Evolutionary conservation across 192 early-diverging fungal species (phyloP).

Genomic region (Rhizoclosmatium sp.): DNA sequence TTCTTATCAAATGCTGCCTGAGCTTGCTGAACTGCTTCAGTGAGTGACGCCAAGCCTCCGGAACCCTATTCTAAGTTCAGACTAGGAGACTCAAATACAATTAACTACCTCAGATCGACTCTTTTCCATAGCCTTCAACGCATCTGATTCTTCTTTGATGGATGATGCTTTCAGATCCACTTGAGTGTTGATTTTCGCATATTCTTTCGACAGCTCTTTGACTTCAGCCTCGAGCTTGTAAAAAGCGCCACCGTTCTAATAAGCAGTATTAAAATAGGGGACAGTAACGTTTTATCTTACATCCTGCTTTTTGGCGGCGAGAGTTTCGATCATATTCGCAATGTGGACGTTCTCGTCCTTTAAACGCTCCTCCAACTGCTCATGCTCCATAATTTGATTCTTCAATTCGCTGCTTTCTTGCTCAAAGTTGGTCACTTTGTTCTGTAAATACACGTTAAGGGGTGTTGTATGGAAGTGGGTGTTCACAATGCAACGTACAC

Average conservation of each 20-base stretch:
- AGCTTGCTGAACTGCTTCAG: not conserved
- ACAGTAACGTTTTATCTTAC: not conserved
- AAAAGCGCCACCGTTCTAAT: constrained; percentile 52
- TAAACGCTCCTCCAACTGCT: constrained; percentile 61
- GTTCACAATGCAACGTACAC: constrained; percentile 33
- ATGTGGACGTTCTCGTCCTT: constrained; percentile 73
- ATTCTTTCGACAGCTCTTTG: constrained; percentile 79
- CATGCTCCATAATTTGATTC: constrained; percentile 50
- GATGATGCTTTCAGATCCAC: constrained; percentile 79
- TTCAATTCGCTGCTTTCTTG: constrained; percentile 46
- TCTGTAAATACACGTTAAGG: constrained; percentile 21
- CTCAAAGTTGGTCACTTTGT: constrained; percentile 45
- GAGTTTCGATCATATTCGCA: constrained; percentile 62
- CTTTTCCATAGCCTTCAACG: constrained; percentile 3
- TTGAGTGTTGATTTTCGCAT: constrained; percentile 87
- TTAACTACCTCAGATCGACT: constrained; percentile 14
- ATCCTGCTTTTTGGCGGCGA: constrained; percentile 46
- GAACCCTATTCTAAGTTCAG: not conserved
- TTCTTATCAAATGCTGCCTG: constrained; percentile 46
- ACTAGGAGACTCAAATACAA: not conserved
- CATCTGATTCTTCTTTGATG: constrained; percentile 75
- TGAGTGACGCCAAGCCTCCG: not conserved
- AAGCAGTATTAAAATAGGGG: not conserved
- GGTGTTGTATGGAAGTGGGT: not conserved
- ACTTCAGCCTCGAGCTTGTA: constrained; percentile 68